A percentile compares a stretch with the other conserved stretches of the same genome.
These are phyloP conservation scores for Prosopis cineraria DNA, from an alignment of 306 rosid genomes.

Conservation along the genomic window DNA sequence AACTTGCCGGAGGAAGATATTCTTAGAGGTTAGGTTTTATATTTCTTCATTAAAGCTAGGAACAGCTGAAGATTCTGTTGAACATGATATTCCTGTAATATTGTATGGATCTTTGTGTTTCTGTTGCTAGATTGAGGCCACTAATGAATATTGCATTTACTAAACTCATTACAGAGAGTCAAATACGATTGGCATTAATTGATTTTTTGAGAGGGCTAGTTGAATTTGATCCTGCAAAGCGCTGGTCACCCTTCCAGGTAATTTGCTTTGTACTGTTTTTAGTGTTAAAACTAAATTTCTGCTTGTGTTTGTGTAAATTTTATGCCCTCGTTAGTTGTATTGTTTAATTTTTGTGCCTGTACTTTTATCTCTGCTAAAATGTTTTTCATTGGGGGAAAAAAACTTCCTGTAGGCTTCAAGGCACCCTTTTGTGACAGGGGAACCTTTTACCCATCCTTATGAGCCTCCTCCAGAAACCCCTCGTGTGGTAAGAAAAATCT, in stretches of 20 bases:
- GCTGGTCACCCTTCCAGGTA: conserved; percentile 99
- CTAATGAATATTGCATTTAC: conserved; percentile 37
- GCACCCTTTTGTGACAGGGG: conserved; percentile 99
- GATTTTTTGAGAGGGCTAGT: conserved; percentile 96
- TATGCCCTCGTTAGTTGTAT: conserved; percentile 34
- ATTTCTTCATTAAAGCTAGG: not conserved
- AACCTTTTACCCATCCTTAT: conserved; percentile 90
- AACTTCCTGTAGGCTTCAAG: conserved; percentile 80
- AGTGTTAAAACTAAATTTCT: conserved; percentile 31
- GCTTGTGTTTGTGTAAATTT: conserved; percentile 32
- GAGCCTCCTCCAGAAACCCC: conserved; percentile 88
- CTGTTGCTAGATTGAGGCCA: conserved; percentile 29
- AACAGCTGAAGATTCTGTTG: conserved; percentile 25
- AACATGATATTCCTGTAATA: conserved; percentile 23
- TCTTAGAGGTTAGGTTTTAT: conserved; percentile 66
- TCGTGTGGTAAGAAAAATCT: conserved; percentile 70
- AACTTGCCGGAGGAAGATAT: conserved; percentile 86
- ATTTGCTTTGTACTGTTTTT: conserved; percentile 19
- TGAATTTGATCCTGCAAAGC: conserved; percentile 94
- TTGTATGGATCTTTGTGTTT: not conserved
- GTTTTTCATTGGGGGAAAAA: not conserved
- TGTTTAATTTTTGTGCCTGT: conserved; percentile 44
- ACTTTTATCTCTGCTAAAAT: conserved; percentile 4
- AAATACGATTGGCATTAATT: conserved; percentile 83
- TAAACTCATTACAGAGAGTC: conserved; percentile 72